A percentile compares a stretch with the other conserved stretches of the same genome.
These are phyloP conservation scores for Oryza officinalis DNA, from an alignment of 176 grass and related monocot genomes.

Conservation along the genomic window DNA sequence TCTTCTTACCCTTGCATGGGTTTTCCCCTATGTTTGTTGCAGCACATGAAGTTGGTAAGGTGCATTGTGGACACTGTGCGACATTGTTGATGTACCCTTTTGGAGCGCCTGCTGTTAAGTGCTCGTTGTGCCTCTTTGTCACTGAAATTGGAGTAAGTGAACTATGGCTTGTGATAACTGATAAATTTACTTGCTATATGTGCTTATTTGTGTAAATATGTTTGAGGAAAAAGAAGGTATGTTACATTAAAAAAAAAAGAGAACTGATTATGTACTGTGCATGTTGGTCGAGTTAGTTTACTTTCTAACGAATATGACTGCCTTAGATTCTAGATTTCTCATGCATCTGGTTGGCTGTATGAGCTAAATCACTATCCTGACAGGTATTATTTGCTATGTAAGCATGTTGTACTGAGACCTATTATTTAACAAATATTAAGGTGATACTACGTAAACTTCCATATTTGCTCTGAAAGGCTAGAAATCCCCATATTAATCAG, in stretches of 20 bases:
- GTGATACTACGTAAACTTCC: too few relatives aligned
- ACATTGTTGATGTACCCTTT: constrained; percentile 82
- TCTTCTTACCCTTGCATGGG: constrained; percentile 12
- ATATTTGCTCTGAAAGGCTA: too few relatives aligned
- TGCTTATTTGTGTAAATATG: constrained; percentile 19
- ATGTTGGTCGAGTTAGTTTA: not conserved
- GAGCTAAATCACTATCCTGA: not conserved
- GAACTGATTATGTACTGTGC: not conserved
- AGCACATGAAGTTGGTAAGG: constrained; percentile 80
- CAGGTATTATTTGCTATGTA: not conserved
- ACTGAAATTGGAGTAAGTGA: constrained; percentile 83
- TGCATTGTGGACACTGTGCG: constrained; percentile 67
- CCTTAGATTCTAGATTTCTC: not conserved
- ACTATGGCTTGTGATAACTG: constrained; percentile 4
- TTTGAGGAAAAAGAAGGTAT: constrained; percentile 8
- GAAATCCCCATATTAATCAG: not conserved
- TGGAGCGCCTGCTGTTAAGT: constrained; percentile 75
- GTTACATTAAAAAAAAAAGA: not conserved
- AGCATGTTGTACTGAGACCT: not conserved
- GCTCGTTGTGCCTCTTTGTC: constrained; percentile 67
- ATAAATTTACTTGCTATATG: constrained; percentile 22
- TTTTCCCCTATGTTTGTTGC: constrained; percentile 44
- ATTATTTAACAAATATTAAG: not conserved
- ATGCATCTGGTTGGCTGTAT: not conserved
- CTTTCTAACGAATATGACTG: not conserved